Evolutionary conservation across 768 basidiomycete genomes (phyloP).

Genomic region (Agrocybe praecox): DNA sequence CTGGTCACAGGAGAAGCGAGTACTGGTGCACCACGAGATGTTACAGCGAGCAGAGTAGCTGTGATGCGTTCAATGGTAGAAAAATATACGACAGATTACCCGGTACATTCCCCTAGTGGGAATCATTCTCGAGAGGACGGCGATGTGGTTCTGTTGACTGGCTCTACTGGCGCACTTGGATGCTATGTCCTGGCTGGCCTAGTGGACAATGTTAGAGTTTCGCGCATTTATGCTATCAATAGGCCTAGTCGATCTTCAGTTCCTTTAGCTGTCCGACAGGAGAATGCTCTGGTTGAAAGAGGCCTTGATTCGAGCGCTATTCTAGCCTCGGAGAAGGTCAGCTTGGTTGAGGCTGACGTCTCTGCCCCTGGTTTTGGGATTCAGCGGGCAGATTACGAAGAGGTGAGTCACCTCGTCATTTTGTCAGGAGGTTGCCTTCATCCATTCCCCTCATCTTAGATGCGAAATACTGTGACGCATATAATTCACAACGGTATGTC

Average conservation of each 20-base stretch:
- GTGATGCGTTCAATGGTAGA: slow-evolving; percentile 6
- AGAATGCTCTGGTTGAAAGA: slow-evolving; percentile 6
- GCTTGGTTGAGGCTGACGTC: slow-evolving; percentile 4
- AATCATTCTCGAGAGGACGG: not conserved
- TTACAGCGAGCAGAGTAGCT: not conserved
- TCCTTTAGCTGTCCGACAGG: slow-evolving; percentile 3
- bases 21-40: not conserved
- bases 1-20: not conserved
- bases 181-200: slow-evolving; percentile 33
- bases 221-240: slow-evolving; percentile 36
- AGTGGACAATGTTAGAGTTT: slow-evolving; percentile 21
- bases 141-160: slow-evolving; percentile 32
- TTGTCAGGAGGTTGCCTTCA: too few species aligned
- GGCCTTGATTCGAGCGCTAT: not conserved
- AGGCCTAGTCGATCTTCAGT: slow-evolving; percentile 14
- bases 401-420: slow-evolving; percentile 1
- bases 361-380: slow-evolving; percentile 3
- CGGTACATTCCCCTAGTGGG: not conserved
- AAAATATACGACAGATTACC: slow-evolving; percentile 4
- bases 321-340: slow-evolving; percentile 5
- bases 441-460: not conserved
- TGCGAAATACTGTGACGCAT: slow-evolving; percentile 6
- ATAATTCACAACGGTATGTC: slow-evolving; percentile 12
- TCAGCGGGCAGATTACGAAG: not conserved
- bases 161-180: slow-evolving; percentile 38